Evolutionary conservation across 768 basidiomycete species (phyloP).

Genomic region (Leccinellum albellum): DNA sequence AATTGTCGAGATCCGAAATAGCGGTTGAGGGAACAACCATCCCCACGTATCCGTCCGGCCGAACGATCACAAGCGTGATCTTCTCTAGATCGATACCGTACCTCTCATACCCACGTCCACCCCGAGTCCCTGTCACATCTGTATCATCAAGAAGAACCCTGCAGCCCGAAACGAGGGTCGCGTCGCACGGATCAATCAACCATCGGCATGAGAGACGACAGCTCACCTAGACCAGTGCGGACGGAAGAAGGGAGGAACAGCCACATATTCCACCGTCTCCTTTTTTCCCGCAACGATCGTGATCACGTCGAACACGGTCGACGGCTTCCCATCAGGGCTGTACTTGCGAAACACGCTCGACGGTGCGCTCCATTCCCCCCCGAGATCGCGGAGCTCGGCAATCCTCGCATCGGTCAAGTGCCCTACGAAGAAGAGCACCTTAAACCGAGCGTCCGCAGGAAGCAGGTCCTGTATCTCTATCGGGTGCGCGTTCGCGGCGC

Average conservation of each 20-base stretch:
- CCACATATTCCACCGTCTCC: not conserved
- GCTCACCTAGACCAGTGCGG: slow-evolving; percentile 42
- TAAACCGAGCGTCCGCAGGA: not conserved
- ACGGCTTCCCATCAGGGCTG: not conserved
- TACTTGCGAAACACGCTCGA: not conserved
- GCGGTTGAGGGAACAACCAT: slow-evolving; percentile 28
- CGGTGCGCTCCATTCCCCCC: not conserved
- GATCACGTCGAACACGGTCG: not conserved
- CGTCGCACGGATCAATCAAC: not conserved
- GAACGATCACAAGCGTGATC: slow-evolving; percentile 36
- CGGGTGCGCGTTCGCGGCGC: not conserved
- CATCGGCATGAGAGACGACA: not conserved
- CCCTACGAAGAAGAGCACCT: not conserved
- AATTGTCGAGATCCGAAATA: slow-evolving; percentile 37
- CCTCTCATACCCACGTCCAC: slow-evolving; percentile 32
- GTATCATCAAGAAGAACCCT: slow-evolving; percentile 38
- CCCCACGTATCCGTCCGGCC: slow-evolving; percentile 42
- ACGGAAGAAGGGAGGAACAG: not conserved
- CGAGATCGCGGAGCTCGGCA: not conserved
- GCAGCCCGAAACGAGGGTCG: not conserved
- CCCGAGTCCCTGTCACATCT: slow-evolving; percentile 27
- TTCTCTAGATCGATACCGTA: slow-evolving; percentile 31
- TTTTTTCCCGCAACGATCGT: not conserved
- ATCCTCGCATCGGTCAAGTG: not conserved
- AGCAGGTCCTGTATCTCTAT: not conserved